Conservation (phyloP, 2,329 filamentous ascomycete species). For the Cladorrhinum sp. region DNA sequence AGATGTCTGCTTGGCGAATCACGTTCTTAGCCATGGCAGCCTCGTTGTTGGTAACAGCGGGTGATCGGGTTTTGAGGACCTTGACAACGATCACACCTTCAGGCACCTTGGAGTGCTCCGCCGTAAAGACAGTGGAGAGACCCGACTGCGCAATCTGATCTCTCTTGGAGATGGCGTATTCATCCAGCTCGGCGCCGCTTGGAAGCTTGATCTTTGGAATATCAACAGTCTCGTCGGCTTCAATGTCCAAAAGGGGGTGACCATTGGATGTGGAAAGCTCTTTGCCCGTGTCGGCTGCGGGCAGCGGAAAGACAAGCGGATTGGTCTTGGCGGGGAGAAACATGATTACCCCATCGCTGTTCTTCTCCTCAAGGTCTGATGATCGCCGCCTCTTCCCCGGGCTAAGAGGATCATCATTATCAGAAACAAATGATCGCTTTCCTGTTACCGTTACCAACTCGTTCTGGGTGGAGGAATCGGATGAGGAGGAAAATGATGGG, state of each 20-base stretch:
- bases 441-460: conserved; percentile 44
- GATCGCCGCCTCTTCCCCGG: conserved; percentile 43
- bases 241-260: conserved; percentile 51
- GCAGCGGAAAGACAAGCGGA: conserved; percentile 51
- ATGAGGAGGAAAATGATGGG: conserved; percentile 33
- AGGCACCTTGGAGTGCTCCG: conserved; percentile 50
- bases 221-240: conserved; percentile 47
- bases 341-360: conserved; percentile 54
- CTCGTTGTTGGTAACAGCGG: conserved; percentile 40
- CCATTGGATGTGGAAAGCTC: conserved; percentile 45
- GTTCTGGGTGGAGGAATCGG: conserved; percentile 19
- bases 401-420: conserved; percentile 39
- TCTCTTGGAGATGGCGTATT: conserved; percentile 54
- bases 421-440: conserved; percentile 49
- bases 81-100: conserved; percentile 59
- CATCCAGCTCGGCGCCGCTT: conserved; percentile 49
- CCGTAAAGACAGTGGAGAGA: conserved; percentile 56
- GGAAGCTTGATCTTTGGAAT: conserved; percentile 34
- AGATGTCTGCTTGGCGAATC: conserved; percentile 58
- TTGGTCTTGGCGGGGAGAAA: conserved; percentile 50
- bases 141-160: conserved; percentile 55
- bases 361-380: conserved; percentile 27
- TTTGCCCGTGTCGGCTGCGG: conserved; percentile 45
- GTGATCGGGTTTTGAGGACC: conserved; percentile 53
- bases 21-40: conserved; percentile 53